phyloP scores from a whole-genome alignment of 768 basidiomycete species.

The Zangia roseola region DNA sequence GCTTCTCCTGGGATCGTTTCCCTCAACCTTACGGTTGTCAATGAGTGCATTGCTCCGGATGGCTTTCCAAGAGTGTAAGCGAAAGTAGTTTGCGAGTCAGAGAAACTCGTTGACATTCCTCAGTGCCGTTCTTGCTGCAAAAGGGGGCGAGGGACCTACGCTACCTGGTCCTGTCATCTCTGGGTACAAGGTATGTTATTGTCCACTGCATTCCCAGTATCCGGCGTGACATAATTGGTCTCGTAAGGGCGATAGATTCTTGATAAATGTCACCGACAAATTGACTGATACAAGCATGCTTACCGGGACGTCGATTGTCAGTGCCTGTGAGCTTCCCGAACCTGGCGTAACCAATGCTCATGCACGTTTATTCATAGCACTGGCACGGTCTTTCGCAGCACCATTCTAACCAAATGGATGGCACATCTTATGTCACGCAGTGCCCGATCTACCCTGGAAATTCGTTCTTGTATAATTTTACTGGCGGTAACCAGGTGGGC shows the following conservation, averaged over 20 bases:
- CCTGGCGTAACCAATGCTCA: not conserved
- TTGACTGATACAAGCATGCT: conserved; percentile 20
- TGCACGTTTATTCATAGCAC: conserved; percentile 16
- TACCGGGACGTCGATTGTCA: conserved; percentile 22
- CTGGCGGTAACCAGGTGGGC: conserved; percentile 31
- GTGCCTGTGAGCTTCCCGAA: not conserved
- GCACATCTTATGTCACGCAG: conserved; percentile 39
- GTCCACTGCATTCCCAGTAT: not conserved
- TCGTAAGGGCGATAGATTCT: conserved; percentile 20
- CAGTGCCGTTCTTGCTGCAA: conserved; percentile 37
- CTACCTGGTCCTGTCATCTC: conserved; percentile 43
- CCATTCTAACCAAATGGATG: conserved; percentile 27
- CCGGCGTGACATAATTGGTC: not conserved
- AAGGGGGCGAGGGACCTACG: conserved; percentile 9
- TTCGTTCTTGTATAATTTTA: conserved; percentile 39
- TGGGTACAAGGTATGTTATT: conserved; percentile 32
- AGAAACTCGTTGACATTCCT: conserved; percentile 4
- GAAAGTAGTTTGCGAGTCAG: too few relatives aligned
- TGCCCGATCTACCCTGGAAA: conserved; percentile 37
- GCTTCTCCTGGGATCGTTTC: not conserved
- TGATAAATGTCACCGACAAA: conserved; percentile 16
- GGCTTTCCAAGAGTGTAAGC: conserved; percentile 13
- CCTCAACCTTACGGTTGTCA: not conserved
- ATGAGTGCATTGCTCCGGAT: conserved; percentile 11
- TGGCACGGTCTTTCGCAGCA: conserved; percentile 30